These are phyloP conservation scores for Pleurotus tuber-regium DNA, from an alignment of 768 basidiomycete species.

Conservation along the genomic window DNA sequence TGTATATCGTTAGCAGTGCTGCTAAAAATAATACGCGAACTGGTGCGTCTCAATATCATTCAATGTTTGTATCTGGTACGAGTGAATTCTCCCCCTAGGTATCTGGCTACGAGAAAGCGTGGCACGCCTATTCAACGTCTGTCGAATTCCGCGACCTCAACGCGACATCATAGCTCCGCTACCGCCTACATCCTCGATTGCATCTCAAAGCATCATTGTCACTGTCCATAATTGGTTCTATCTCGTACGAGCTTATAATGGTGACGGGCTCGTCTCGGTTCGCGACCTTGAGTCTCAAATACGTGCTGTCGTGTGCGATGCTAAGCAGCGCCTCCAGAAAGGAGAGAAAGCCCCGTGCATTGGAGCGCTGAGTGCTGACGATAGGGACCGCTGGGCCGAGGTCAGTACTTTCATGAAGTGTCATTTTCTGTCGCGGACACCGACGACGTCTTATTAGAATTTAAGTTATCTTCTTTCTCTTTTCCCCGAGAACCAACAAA, in stretches of 20 bases:
- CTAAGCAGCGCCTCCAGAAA: slow-evolving; percentile 38
- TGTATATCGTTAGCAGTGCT: slow-evolving; percentile 55
- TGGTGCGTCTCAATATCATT: slow-evolving; percentile 35
- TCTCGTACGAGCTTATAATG: slow-evolving; percentile 62
- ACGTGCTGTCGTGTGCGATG: slow-evolving; percentile 55
- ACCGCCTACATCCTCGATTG: slow-evolving; percentile 39
- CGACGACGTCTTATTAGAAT: slow-evolving; percentile 49
- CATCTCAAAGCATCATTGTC: slow-evolving; percentile 61
- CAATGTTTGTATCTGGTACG: neutral
- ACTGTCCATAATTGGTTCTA: slow-evolving; percentile 81
- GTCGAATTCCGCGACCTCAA: slow-evolving; percentile 64
- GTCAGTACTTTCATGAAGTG: too few species aligned
- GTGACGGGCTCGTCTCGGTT: slow-evolving; percentile 32
- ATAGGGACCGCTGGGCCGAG: slow-evolving; percentile 78
- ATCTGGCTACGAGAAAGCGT: slow-evolving; percentile 63
- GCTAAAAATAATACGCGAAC: slow-evolving; percentile 66
- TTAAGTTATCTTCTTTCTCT: slow-evolving; percentile 65
- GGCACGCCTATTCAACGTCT: slow-evolving; percentile 70
- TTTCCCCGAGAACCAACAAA: slow-evolving; percentile 60
- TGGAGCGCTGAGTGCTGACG: slow-evolving; percentile 74
- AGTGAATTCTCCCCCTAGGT: slow-evolving; percentile 30
- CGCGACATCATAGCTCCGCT: slow-evolving; percentile 62
- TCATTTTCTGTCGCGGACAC: neutral
- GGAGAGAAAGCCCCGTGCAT: slow-evolving; percentile 63
- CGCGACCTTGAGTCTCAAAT: slow-evolving; percentile 42